phyloP scores from a whole-genome alignment of 208 protist genomes.

The Leishmania amazonensis region DNA sequence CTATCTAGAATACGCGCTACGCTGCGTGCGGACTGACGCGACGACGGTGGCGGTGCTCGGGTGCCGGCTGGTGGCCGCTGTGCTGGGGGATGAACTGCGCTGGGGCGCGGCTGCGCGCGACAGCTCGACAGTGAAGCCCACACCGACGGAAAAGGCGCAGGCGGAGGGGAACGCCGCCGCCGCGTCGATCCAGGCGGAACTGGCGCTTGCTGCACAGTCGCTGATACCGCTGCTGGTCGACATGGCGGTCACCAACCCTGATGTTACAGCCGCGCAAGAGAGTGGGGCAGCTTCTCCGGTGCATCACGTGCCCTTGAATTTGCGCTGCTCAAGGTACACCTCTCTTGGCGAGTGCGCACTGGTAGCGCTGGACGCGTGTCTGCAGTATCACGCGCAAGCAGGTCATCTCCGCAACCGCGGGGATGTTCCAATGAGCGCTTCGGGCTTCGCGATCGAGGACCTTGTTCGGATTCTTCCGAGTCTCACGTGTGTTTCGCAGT shows the following conservation, averaged over 20 bases:
- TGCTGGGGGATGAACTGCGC: constrained; percentile 45
- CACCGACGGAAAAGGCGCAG: constrained; percentile 13
- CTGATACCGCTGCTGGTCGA: constrained; percentile 62
- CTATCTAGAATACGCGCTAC: constrained; percentile 67
- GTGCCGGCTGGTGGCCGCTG: constrained; percentile 64
- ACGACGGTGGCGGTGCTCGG: constrained; percentile 56
- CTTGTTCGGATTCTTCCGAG: constrained; percentile 53
- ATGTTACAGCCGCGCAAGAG: constrained; percentile 45
- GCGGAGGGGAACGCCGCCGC: constrained; percentile 1
- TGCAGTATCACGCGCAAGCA: constrained; percentile 35
- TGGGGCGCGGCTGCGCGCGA: constrained; percentile 9
- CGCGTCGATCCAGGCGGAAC: constrained; percentile 28
- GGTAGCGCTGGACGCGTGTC: constrained; percentile 64
- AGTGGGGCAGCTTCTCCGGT: constrained; percentile 54
- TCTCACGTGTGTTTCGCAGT: constrained; percentile 50
- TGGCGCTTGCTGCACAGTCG: constrained; percentile 29
- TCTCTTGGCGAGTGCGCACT: constrained; percentile 76
- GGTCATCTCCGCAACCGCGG: constrained; percentile 24
- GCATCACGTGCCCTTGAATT: constrained; percentile 50
- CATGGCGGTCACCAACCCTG: constrained; percentile 72
- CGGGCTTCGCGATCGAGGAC: constrained; percentile 31
- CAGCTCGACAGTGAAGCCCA: not conserved
- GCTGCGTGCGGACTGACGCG: constrained; percentile 47
- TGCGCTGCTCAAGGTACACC: constrained; percentile 64
- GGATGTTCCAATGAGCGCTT: constrained; percentile 1